These are phyloP conservation scores for Peronospora belbahrii DNA, from an alignment of 352 stramenopile species.

Conservation along the genomic window DNA sequence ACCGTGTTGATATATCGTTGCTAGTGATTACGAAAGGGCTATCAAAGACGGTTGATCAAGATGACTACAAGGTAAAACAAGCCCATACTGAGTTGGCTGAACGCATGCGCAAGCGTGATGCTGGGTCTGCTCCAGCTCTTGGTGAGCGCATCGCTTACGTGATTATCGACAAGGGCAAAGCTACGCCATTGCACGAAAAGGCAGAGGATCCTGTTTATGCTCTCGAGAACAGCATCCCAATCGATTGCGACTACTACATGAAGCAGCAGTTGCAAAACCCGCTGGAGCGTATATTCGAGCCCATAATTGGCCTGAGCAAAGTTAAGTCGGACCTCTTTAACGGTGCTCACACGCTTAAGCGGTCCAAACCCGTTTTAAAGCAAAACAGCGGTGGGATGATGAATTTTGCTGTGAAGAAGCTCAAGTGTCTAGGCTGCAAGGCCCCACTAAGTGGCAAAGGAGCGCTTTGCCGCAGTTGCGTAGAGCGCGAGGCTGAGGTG, in stretches of 20 bases:
- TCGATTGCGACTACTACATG: constrained; percentile 99
- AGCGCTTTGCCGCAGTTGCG: constrained; percentile 92
- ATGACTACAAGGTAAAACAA: constrained; percentile 98
- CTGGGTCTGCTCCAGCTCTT: constrained; percentile 94
- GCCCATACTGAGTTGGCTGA: constrained; percentile 98
- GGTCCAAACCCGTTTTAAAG: constrained; percentile 93
- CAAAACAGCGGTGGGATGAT: constrained; percentile 97
- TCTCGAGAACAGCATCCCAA: constrained; percentile 97
- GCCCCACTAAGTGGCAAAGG: constrained; percentile 84
- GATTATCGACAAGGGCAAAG: constrained; percentile 97
- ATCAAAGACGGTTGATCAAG: constrained; percentile 96
- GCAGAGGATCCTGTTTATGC: constrained; percentile 98
- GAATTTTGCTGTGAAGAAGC: constrained; percentile 97
- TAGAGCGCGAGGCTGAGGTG: constrained; percentile 89
- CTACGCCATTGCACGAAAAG: constrained; percentile 94
- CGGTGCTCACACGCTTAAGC: constrained; percentile 96
- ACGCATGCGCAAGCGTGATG: constrained; percentile 97
- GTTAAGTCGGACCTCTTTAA: constrained; percentile 89
- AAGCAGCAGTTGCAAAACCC: constrained; percentile 98
- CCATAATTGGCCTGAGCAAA: constrained; percentile 93
- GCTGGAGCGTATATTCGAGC: constrained; percentile 97
- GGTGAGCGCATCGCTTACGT: constrained; percentile 99
- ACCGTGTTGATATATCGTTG: constrained; percentile 99
- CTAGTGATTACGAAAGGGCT: constrained; percentile 99
- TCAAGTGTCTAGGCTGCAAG: constrained; percentile 97